Base-by-base conservation (phyloP, 495 filamentous ascomycete genomes). In the Tuber microsphaerosporum region DNA sequence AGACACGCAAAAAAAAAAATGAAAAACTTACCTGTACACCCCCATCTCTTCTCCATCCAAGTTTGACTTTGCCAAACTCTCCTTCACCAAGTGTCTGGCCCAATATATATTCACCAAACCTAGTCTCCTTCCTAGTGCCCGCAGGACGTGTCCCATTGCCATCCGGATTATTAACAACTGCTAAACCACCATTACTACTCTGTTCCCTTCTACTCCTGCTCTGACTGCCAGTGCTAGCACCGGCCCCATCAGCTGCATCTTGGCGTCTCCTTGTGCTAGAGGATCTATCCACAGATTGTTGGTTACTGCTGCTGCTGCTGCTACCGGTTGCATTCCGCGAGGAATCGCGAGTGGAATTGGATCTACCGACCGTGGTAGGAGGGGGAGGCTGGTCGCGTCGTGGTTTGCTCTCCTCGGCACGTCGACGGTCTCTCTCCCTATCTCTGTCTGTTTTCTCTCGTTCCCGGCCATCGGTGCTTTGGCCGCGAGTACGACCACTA, bases 31-130 rank as follows among this genome's bases (percentile, higher is more conserved):
- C 89, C 85, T 91, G 88, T 69, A 97, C 91, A 75, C 91, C 94
- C 42, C 93, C 93, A 84, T 97, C 94, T 83, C 91, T 90, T 85
- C 97, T 98, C 95, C 96, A 99, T n/a, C 95, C 95, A 80, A 99
- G 88, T 84, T 97, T 98, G 80, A 99, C 95, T 82, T 99, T 99
- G 72, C 95, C 95, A 83, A 99, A 99, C 82, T 99, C 95, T 45
- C 95, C 95, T 86, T 98, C 95, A 71, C 95, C 95, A 42, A 99
- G 90, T n/a, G 94, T 97, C 80, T 97, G 93, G 7, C 95, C 95
- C 14, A 99, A 87, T 74, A 95, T 93, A 82, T 97, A 99, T 41
- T 97, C 92, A 51, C 95, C 96, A 83, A 98, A 98, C 20, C 90
- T 92, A 34, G 90, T 93, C 75, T 93, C 92, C 85, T 96, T 98